These are phyloP conservation scores for Tylopilus sp. DNA, from an alignment of 768 basidiomycete genomes.

Conservation along the genomic window DNA sequence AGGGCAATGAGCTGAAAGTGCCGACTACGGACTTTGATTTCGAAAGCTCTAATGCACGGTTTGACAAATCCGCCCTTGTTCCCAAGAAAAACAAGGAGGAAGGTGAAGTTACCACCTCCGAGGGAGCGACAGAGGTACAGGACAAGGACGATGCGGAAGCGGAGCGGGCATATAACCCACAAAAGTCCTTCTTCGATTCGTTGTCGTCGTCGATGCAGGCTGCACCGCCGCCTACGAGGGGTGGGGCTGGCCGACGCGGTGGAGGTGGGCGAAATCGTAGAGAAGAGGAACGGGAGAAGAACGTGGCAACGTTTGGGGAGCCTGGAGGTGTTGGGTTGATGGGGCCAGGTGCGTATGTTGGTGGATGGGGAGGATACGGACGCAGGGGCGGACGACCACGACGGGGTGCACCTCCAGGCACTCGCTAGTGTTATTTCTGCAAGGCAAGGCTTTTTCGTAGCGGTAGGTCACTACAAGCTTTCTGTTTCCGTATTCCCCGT, in stretches of 20 bases:
- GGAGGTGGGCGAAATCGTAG: constrained; percentile 63
- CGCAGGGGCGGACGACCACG: constrained; percentile 44
- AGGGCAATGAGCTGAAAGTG: constrained; percentile 46
- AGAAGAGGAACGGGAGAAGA: constrained; percentile 81
- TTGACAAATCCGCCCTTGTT: constrained; percentile 66
- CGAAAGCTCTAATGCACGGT: constrained; percentile 68
- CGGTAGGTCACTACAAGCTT: not conserved
- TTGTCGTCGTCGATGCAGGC: constrained; percentile 46
- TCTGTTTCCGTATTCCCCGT: constrained; percentile 4
- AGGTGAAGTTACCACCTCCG: constrained; percentile 31
- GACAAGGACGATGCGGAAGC: constrained; percentile 37
- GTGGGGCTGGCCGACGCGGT: constrained; percentile 40
- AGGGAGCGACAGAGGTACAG: constrained; percentile 26
- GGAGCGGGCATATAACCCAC: constrained; percentile 64
- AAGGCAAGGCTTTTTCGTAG: not conserved
- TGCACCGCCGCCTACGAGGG: constrained; percentile 30
- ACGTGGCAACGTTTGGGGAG: constrained; percentile 86
- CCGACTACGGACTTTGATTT: constrained; percentile 84
- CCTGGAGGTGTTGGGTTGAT: constrained; percentile 74
- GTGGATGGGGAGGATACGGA: constrained; percentile 73
- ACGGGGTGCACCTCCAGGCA: constrained; percentile 21
- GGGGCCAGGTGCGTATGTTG: constrained; percentile 77
- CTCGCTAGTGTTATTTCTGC: constrained; percentile 16
- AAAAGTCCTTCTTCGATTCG: constrained; percentile 81
- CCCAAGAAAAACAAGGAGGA: constrained; percentile 34